These are phyloP conservation scores for Xylaria intraflava DNA, from an alignment of 495 filamentous ascomycete genomes.

Conservation along the genomic window DNA sequence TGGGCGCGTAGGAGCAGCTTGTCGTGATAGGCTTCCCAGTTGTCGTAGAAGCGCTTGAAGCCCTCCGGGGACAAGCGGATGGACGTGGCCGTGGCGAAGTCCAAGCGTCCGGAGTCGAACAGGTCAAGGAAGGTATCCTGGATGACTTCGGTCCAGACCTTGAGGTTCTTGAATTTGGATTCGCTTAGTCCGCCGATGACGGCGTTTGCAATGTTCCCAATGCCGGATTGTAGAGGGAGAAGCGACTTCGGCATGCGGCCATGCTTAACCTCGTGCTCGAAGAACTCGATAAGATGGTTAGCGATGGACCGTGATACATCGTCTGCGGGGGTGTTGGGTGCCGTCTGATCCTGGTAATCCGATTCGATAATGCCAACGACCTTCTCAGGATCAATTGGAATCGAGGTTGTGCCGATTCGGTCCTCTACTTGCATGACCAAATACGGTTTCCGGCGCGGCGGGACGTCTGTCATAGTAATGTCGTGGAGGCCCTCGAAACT, in stretches of 20 bases:
- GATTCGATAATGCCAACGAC: constrained; percentile 82
- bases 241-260: constrained; percentile 73
- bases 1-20: constrained; percentile 85
- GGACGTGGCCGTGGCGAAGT: constrained; percentile 87
- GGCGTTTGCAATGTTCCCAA: constrained; percentile 92
- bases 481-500: constrained; percentile 88
- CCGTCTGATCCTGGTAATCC: constrained; percentile 76
- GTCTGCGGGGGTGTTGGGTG: constrained; percentile 70
- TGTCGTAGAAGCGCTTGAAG: constrained; percentile 86
- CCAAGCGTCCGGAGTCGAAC: constrained; percentile 82
- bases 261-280: constrained; percentile 68
- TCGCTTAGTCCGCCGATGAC: constrained; percentile 79
- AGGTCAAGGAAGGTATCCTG: constrained; percentile 93
- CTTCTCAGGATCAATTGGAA: constrained; percentile 84
- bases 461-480: constrained; percentile 79
- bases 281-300: constrained; percentile 76
- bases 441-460: constrained; percentile 77
- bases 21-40: constrained; percentile 71
- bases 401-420: constrained; percentile 74
- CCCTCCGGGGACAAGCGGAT: constrained; percentile 89
- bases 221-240: constrained; percentile 80
- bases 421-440: constrained; percentile 73
- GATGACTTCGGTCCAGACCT: constrained; percentile 91
- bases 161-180: constrained; percentile 80
- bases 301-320: constrained; percentile 67